Base-by-base conservation (phyloP, 495 filamentous ascomycete species). In the Aspergillus bridgeri region DNA sequence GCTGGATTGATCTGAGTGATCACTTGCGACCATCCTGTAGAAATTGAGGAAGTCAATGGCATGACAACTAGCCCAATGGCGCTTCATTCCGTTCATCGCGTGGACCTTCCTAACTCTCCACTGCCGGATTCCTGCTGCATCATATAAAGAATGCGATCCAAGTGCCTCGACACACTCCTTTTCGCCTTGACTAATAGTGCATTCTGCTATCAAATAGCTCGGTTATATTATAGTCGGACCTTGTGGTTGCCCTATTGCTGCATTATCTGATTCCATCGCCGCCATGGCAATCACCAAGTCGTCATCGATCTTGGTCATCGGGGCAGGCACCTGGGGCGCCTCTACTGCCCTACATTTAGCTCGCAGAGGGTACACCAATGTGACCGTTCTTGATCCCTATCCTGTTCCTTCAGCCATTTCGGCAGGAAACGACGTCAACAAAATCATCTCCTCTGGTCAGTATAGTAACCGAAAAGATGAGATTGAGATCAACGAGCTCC, bases 381-480 rank as follows among this genome's bases (percentile, higher is more conserved):
- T 81, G 29, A 75, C 69, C 9, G 77, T 80, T 17, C 68, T 79
- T 13, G 79, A 82, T 59, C 59, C 67, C 13, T 71, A 77, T 51
- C 60, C 62, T 2, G 59, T 77, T 38, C 79, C 79, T 9, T 79
- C 73, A 0, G 61, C 69, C 15, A 75, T 75, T 21, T 71, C 76
- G 20, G 76, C 77, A 9, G 75, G 75, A 9, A 74, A 77, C 48
- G 77, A 80, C 48, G 53, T 81, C 3, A 81, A 81, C 52, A 81
- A 81, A 59, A 78, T 79, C 50, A 69, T 72, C 33, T 64, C 62
- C 3, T 56, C 58, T 19, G 58, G 58, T 11, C 62, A 64, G 49
- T 60, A 64, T 48, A 60, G 58, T 50, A 60, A 46, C 51, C 52
- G 51, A 24, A 60, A 60, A 20, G 62, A 71, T 52, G 64, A 69